Conservation (phyloP, 139 green algal genomes). For the Edaphochlamys debaryana region DNA sequence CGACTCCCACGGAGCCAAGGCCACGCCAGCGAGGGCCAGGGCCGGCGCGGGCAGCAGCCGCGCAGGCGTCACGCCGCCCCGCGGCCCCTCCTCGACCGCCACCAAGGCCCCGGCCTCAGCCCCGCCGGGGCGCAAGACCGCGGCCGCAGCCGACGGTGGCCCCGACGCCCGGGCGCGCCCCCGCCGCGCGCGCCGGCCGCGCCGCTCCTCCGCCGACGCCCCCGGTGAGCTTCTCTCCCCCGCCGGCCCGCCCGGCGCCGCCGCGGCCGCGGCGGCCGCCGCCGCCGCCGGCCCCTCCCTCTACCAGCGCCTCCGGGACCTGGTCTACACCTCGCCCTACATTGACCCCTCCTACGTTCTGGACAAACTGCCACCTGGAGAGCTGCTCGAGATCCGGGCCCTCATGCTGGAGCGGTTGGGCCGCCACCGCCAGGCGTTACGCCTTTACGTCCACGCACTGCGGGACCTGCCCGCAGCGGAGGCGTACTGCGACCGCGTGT, state of each 20-base stretch:
- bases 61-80: too few relatives aligned
- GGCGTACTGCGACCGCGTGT: conserved; percentile 79
- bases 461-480: conserved; percentile 65
- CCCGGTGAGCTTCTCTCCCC: not conserved
- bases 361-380: conserved; percentile 64
- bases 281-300: conserved; percentile 22
- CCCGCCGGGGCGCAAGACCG: too few relatives aligned
- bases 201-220: not conserved
- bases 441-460: conserved; percentile 75
- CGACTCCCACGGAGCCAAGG: too few relatives aligned
- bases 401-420: conserved; percentile 84
- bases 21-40: too few relatives aligned
- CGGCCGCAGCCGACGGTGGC: too few relatives aligned
- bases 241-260: not conserved
- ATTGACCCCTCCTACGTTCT: conserved; percentile 79
- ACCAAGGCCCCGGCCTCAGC: too few relatives aligned
- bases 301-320: conserved; percentile 66
- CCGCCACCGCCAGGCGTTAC: conserved; percentile 77
- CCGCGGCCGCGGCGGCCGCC: not conserved
- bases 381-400: conserved; percentile 80
- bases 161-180: too few relatives aligned
- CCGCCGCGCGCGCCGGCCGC: not conserved
- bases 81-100: too few relatives aligned
- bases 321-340: conserved; percentile 70
- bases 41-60: too few relatives aligned